These are phyloP conservation scores for Fraxinus ornus DNA, from an alignment of 305 asterid genomes.

Conservation along the genomic window DNA sequence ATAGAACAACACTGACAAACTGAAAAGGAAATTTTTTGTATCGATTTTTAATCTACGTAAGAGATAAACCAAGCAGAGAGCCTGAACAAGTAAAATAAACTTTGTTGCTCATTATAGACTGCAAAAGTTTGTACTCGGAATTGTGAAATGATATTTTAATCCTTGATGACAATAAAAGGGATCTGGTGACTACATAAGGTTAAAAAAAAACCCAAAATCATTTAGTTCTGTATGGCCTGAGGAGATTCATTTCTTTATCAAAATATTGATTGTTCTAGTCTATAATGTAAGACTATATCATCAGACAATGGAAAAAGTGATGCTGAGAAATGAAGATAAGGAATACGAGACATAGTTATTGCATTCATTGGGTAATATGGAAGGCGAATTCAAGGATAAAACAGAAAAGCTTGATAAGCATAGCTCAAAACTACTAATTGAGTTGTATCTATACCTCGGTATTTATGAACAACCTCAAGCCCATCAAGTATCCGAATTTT, in stretches of 20 bases:
- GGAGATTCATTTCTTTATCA: not conserved
- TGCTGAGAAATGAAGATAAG: not conserved
- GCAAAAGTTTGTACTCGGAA: not conserved
- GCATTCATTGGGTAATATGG: not conserved
- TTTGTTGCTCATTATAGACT: not conserved
- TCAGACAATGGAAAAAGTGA: not conserved
- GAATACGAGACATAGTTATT: not conserved
- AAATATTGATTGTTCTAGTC: not conserved
- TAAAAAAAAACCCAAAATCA: not conserved
- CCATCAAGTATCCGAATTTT: constrained; percentile 76
- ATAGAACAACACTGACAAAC: not conserved
- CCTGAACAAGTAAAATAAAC: not conserved
- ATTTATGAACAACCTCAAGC: constrained; percentile 64
- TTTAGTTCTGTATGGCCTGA: not conserved
- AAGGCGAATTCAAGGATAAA: not conserved
- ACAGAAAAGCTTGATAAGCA: not conserved
- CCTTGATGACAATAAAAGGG: not conserved
- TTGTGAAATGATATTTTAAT: not conserved
- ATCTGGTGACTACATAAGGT: not conserved
- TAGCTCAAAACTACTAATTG: not conserved
- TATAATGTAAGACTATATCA: not conserved
- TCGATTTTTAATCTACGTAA: not conserved
- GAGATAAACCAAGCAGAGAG: not conserved
- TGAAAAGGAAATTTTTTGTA: not conserved
- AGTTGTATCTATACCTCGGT: constrained; percentile 49